Conservation (phyloP, 192 early-diverging fungal genomes). For the Linnemannia elongata region DNA sequence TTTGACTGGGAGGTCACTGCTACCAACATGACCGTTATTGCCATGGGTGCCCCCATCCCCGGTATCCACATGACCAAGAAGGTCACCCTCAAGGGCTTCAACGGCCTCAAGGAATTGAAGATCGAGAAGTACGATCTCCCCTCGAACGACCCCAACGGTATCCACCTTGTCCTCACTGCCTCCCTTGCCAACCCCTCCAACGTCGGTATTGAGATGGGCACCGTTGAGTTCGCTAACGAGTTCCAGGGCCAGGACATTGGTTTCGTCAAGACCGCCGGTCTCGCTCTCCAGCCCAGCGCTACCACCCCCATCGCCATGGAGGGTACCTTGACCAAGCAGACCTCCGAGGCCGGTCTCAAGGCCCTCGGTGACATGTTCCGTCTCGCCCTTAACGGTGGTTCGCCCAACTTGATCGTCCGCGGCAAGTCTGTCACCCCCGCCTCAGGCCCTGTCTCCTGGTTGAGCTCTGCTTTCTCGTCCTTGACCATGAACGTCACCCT, state of each 20-base stretch:
- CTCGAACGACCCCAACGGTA: constrained; percentile 57
- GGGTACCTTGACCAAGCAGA: constrained; percentile 62
- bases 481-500: constrained; percentile 66
- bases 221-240: constrained; percentile 59
- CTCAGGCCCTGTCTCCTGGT: constrained; percentile 62
- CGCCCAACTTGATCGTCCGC: constrained; percentile 60
- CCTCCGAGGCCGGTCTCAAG: constrained; percentile 53
- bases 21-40: constrained; percentile 59
- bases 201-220: constrained; percentile 64
- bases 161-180: constrained; percentile 57
- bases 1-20: constrained; percentile 65
- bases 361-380: constrained; percentile 67
- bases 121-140: constrained; percentile 46
- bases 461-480: constrained; percentile 62
- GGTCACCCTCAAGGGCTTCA: constrained; percentile 52
- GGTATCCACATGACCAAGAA: constrained; percentile 59
- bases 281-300: constrained; percentile 34
- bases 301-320: constrained; percentile 42
- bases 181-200: constrained; percentile 66
- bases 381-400: constrained; percentile 60
- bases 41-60: constrained; percentile 65
- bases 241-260: constrained; percentile 59
- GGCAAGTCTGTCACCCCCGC: constrained; percentile 66
- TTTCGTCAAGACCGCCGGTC: constrained; percentile 37
- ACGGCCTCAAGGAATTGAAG: constrained; percentile 44